Evolutionary conservation across 768 basidiomycete genomes (phyloP).

Genomic region (Suillus tomentosus): DNA sequence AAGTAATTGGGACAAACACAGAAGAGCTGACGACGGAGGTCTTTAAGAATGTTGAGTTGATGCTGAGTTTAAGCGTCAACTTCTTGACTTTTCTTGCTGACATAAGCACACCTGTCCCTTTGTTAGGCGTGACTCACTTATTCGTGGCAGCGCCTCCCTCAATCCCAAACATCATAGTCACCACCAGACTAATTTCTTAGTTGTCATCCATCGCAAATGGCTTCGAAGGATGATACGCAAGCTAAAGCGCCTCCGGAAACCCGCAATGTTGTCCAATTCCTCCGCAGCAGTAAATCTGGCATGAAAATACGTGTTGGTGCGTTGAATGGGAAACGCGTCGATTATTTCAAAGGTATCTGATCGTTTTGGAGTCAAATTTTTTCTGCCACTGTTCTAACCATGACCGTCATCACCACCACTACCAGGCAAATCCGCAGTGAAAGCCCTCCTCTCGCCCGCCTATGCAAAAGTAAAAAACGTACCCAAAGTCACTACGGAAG

Average conservation of each 20-base stretch:
- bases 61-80: neutral
- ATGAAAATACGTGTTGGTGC: slow-evolving; percentile 90
- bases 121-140: neutral
- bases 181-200: neutral
- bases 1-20: neutral
- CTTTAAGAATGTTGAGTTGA: neutral
- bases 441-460: slow-evolving; percentile 90
- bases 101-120: neutral
- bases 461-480: slow-evolving; percentile 85
- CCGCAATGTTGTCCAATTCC: slow-evolving; percentile 81
- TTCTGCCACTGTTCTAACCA: slow-evolving; percentile 4
- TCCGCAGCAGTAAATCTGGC: slow-evolving; percentile 83
- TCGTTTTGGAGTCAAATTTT: slow-evolving; percentile 2
- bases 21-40: neutral
- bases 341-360: slow-evolving; percentile 92
- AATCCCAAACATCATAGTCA: neutral
- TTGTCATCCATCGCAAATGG: slow-evolving; percentile 26
- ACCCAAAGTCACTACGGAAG: slow-evolving; percentile 70
- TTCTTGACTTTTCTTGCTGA: neutral
- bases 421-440: slow-evolving; percentile 88
- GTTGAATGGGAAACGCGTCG: slow-evolving; percentile 89
- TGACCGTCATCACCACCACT: slow-evolving; percentile 30
- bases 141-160: neutral
- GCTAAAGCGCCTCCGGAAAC: slow-evolving; percentile 77
- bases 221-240: slow-evolving; percentile 65